Evolutionary conservation across 192 early-diverging fungal species (phyloP), one percentile per base, ranked within the genome.

Genomic region (Podila clonocystis): DNA sequence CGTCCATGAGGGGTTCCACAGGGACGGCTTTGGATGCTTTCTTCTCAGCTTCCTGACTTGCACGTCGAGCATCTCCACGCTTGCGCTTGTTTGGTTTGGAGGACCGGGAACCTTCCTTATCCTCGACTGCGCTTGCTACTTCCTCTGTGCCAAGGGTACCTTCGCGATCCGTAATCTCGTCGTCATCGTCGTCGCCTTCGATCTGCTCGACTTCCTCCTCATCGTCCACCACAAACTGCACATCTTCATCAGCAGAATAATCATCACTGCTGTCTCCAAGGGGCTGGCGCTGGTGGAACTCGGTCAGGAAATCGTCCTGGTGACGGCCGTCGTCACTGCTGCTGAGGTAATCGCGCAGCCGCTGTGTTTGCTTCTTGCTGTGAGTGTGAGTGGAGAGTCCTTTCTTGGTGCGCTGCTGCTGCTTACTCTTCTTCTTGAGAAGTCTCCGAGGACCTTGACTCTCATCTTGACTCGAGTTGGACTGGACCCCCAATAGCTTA

Each of bases 261-360:
- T 68, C 73, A 24, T 76, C 74, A 33, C 68, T 75, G 50, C 68
- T 70, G 0, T 73, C 82, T 19, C 75, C 63, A n/a, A 70, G 74
- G 5, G 67, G 62, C 28, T 87, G 84, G 49, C 83, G 82, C 58
- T 76, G 68, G 29, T 82, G 80, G 22, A 89, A 82, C 58, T 85
- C 78, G 36, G 78, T 75, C 49, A 89, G 68, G 63, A 89, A 89
- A 26, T 86, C 82, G 59, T 78, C 75, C n/a, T 82, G 70, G 22
- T 76, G 82, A 22, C 62, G 71, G 19, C 82, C 74, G 62, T 86
- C 80, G 31, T 85, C 84, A 8, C 77, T 83, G 64, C 85, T 85
- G 26, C 83, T 86, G 20, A 86, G 82, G 60, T 86, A 87, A 33
- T 87, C 86, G 34, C 86, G 83, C 57, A 86, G 76, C 17, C 87